Conservation (phyloP, 768 basidiomycete species). For the Lyophyllum shimeji region DNA sequence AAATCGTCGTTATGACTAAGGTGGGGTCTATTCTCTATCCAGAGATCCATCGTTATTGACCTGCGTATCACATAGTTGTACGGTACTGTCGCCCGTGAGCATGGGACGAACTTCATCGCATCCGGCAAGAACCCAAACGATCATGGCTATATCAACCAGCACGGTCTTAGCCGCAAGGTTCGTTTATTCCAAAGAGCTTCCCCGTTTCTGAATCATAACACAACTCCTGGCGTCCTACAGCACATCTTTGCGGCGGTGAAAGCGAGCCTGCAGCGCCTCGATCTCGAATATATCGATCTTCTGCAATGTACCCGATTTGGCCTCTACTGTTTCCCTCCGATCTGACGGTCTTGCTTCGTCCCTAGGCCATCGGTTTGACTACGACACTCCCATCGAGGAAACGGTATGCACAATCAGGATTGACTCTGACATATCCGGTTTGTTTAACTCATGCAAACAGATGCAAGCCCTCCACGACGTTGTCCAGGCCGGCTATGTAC, state of each 20-base stretch:
- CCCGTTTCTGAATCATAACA: not conserved
- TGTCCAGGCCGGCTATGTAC: slow-evolving; percentile 61
- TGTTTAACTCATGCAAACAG: slow-evolving; percentile 21
- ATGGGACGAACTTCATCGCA: slow-evolving; percentile 11
- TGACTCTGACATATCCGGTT: no score
- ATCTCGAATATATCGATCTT: slow-evolving; percentile 76
- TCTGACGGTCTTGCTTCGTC: not conserved
- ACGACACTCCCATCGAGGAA: slow-evolving; percentile 58
- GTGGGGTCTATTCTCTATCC: slow-evolving; percentile 23
- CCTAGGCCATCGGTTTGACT: slow-evolving; percentile 55
- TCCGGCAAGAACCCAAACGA: slow-evolving; percentile 27
- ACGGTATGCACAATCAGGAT: slow-evolving; percentile 29
- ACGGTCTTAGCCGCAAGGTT: slow-evolving; percentile 37
- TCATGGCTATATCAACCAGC: slow-evolving; percentile 55
- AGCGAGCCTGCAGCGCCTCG: slow-evolving; percentile 60
- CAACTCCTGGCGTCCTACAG: slow-evolving; percentile 28
- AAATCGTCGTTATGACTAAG: slow-evolving; percentile 81
- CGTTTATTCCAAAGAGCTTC: not conserved
- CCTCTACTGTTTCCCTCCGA: not conserved
- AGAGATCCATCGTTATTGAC: not conserved
- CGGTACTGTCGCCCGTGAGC: slow-evolving; percentile 27
- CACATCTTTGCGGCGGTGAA: slow-evolving; percentile 74
- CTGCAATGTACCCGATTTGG: slow-evolving; percentile 52
- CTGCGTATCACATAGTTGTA: slow-evolving; percentile 33
- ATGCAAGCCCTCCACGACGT: slow-evolving; percentile 73